Evolutionary conservation across 805 yeast species (phyloP).

Genomic region (Lachancea dasiensis): DNA sequence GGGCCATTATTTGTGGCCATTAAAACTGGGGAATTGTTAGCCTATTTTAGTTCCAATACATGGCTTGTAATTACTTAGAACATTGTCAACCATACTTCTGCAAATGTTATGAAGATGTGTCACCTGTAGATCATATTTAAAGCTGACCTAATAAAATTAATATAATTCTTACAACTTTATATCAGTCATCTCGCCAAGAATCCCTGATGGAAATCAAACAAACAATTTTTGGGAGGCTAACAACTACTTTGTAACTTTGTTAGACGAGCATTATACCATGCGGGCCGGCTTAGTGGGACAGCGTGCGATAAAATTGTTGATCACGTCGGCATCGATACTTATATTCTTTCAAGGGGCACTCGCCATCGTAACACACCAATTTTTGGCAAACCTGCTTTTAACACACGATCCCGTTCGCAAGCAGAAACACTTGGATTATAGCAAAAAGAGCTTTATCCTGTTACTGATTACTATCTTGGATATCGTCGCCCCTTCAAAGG

Average conservation of each 20-base stretch:
- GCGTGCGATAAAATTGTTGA: conserved; percentile 12
- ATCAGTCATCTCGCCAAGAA: too few relatives aligned
- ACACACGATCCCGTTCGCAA: conserved; percentile 29
- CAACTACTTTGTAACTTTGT: neutral
- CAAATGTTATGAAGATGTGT: too few relatives aligned
- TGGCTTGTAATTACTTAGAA: too few relatives aligned
- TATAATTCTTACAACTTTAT: too few relatives aligned
- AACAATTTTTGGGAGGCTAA: neutral
- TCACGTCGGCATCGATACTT: conserved; percentile 17
- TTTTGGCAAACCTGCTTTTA: conserved; percentile 33
- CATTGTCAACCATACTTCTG: too few relatives aligned
- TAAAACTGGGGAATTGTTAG: too few relatives aligned
- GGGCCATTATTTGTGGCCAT: too few relatives aligned
- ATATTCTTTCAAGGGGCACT: conserved; percentile 35
- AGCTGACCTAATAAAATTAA: too few relatives aligned
- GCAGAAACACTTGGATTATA: conserved; percentile 42
- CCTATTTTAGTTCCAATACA: too few relatives aligned
- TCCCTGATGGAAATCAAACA: too few relatives aligned
- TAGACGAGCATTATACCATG: neutral
- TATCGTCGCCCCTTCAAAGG: conserved; percentile 45
- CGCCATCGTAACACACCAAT: conserved; percentile 44
- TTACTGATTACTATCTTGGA: conserved; percentile 47
- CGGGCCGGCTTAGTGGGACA: conserved; percentile 1
- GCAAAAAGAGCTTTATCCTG: conserved; percentile 54
- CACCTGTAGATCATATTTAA: too few relatives aligned